phyloP scores from a whole-genome alignment of 129 eudicot genomes.

The Gnaphalium uliginosum region DNA sequence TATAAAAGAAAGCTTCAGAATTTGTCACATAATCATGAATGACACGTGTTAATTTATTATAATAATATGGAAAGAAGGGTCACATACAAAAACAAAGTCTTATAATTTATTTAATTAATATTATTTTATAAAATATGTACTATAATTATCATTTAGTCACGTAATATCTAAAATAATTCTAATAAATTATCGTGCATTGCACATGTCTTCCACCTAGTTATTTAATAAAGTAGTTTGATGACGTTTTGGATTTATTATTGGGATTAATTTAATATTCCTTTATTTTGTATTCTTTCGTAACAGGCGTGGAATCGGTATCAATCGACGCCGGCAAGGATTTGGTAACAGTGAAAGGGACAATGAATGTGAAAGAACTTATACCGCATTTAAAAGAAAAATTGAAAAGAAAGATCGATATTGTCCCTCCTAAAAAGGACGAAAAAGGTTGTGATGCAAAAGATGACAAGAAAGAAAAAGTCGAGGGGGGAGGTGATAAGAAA shows the following conservation, averaged over 20 bases:
- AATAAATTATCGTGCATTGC: no score
- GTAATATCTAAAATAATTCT: no score
- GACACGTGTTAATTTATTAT: no score
- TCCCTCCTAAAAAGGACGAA: constrained; percentile 56
- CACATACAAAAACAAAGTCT: no score
- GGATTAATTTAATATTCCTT: neutral
- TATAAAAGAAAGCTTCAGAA: no score
- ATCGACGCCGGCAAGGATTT: constrained; percentile 32
- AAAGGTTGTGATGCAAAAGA: constrained; percentile 36
- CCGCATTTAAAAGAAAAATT: constrained; percentile 50
- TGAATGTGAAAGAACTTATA: constrained; percentile 49
- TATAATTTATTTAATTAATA: no score
- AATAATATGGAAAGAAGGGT: no score
- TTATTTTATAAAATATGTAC: no score
- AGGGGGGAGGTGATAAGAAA: constrained; percentile 33
- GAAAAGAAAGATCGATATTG: constrained; percentile 46
- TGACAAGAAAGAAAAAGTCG: constrained; percentile 36
- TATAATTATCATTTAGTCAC: no score
- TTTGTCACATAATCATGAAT: no score
- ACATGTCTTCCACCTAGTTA: no score
- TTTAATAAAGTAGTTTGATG: neutral
- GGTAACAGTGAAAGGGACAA: constrained; percentile 56
- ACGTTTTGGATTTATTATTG: constrained; percentile 20
- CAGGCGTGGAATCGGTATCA: constrained; percentile 53
- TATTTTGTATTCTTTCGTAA: constrained; percentile 13